Base-by-base conservation (phyloP, 2,329 filamentous ascomycete species). In the Pseudocercospora fijiensis region DNA sequence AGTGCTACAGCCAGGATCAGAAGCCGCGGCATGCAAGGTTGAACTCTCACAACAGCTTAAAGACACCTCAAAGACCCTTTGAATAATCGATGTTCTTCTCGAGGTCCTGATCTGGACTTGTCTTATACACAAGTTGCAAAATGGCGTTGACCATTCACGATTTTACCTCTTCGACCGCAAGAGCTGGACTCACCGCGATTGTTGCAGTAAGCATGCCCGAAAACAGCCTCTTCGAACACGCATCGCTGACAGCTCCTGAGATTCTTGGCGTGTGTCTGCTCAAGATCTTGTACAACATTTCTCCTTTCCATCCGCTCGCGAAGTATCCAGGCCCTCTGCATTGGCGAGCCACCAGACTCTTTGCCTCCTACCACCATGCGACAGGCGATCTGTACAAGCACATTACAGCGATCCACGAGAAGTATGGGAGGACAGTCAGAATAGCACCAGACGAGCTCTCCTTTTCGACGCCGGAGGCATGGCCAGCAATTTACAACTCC, bases 381-480 rank as follows among this genome's bases (percentile, higher is more conserved):
- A 58, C 63, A 1, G 69, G 69, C 16, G 64, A 68, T 27, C 61
- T 71, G 9, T 70, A 68, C 57, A 43, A 69, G 16, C 53, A 69
- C 26, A 73, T 74, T 20, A 65, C 69, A 10, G 53, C 63, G 0
- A 63, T 73, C 0, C 72, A 74, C n/a, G 58, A 71, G 20, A 43
- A 67, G 45, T 71, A 71, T 45, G 72, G 72, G 18, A 49, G 63
- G 7, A 68, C 71, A 18, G 69, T 74, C 13, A 70, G 72, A 4
- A 70, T 74, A 58, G 69, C 72, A 16, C 72, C 72, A 2, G 70
- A 72, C 33, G 72, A 74, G 52, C 67, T 74, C 3, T 71, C 69
- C 16, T 69, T 73, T 56, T 70, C 70, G 49, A 59, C 66, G 20
- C 72, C 72, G 2, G 65, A 65, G 58, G 67, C 66, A 43, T 68